Percentiles rank a stretch among this genome's conserved stretches.
Conservation (phyloP, 208 protist species). For the Leishmania tropica region DNA sequence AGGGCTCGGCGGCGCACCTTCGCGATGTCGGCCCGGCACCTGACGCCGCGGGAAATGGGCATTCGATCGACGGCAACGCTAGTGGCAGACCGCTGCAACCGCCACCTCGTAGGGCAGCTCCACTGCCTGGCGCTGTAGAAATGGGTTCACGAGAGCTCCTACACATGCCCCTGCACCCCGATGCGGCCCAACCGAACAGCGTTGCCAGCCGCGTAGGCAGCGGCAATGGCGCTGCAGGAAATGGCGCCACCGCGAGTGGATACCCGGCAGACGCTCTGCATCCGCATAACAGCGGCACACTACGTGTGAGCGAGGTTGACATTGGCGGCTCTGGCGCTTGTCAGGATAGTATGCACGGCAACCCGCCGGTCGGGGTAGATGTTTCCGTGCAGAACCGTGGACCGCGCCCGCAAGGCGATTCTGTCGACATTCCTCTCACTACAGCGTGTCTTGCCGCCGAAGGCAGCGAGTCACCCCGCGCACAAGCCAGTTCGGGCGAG, state of each 20-base stretch:
- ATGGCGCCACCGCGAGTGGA: background rate
- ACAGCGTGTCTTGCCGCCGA: conserved; percentile 11
- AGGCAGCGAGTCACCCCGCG: conserved; percentile 29
- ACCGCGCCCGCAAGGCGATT: conserved; percentile 4
- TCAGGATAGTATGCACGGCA: conserved; percentile 1
- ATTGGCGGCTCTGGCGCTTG: background rate
- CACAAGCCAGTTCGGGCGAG: conserved; percentile 20
- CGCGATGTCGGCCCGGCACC: conserved; percentile 2
- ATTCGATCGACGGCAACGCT: background rate
- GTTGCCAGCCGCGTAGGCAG: background rate
- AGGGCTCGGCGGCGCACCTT: background rate
- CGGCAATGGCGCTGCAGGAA: background rate
- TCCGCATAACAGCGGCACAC: conserved; percentile 17
- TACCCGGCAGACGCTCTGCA: conserved; percentile 3
- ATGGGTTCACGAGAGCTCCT: background rate
- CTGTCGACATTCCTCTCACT: conserved; percentile 9
- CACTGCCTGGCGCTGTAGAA: background rate
- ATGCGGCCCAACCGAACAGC: background rate
- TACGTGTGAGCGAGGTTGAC: conserved; percentile 48
- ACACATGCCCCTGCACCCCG: background rate
- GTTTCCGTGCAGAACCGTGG: background rate
- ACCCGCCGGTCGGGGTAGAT: background rate
- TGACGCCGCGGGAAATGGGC: background rate
- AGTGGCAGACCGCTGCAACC: background rate
- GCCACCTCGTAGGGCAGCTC: conserved; percentile 1